Base-by-base conservation (phyloP, 2,329 filamentous ascomycete genomes). In the Colletotrichum trifolii region DNA sequence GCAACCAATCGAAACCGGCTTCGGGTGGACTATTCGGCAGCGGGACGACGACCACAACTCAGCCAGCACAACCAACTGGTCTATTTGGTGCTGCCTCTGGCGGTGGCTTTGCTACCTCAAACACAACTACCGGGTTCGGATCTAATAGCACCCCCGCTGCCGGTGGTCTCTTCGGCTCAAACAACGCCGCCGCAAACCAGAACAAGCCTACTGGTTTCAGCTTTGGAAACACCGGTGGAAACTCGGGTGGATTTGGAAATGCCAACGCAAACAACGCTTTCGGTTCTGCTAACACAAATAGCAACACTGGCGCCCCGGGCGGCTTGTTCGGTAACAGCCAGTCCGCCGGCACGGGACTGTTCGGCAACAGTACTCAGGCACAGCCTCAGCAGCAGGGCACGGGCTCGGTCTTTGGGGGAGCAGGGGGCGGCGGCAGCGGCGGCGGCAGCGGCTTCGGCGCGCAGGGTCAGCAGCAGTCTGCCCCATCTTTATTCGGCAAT, bases 311-410 rank as follows among this genome's bases (percentile, higher is more conserved):
- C 8, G 64, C 70, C 17, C 67, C 64, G 11, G 79, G 80, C 15
- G 78, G 80, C 12, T 71, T 85, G 7, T 85, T 86, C 54, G 82
- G 81, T 72, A 82, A 75, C 64, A 73, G 70, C 10, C 71, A 70
- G 64, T 76, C 75, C 12, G 71, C 73, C 4, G 72, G 76, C 6
- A 73, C 74, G 35, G 75, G 80, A 36, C 66, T 82, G 6, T 82
- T 83, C 52, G 79, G 81, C 9, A 68, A 57, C 38, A 72, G 25
- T 25, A 5, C 56, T 7, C 69, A 71, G 46, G 69, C 68, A 48
- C 69, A 71, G 50, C 68, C 68, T 36, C 73, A 67, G 61, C 66
- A 68, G 15, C 65, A 69, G 10, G 54, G 36, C 11, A 57, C 48
- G 12, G 58, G 67, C 42, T 71, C 71, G n/a, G 74, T 70, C 1